Evolutionary conservation across 495 filamentous ascomycete genomes (phyloP).

Genomic region (Aspergillus sparsus): DNA sequence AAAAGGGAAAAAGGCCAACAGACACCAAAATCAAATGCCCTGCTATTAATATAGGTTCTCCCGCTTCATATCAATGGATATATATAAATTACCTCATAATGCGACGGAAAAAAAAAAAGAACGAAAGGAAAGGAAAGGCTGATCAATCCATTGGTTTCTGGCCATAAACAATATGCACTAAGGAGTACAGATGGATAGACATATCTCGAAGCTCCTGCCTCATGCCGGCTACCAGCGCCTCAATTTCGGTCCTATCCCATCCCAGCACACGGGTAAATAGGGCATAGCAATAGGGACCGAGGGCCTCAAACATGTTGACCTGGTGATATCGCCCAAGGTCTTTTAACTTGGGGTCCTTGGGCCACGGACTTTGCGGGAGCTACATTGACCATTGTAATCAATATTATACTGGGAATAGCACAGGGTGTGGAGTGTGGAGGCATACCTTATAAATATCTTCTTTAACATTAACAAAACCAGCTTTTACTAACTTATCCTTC

Average conservation of each 20-base stretch:
- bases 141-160: conserved; percentile 29
- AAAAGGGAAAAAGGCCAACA: no score
- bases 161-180: conserved; percentile 41
- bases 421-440: not conserved
- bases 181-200: conserved; percentile 48
- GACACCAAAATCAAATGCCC: no score
- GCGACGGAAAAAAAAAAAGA: not conserved
- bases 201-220: conserved; percentile 54
- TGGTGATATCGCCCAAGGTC: conserved; percentile 50
- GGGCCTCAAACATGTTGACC: conserved; percentile 49
- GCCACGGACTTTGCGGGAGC: conserved; percentile 52
- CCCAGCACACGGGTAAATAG: conserved; percentile 58
- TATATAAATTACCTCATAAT: not conserved
- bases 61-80: not conserved
- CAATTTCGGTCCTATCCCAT: conserved; percentile 52
- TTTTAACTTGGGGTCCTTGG: conserved; percentile 54
- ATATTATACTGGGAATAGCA: not conserved
- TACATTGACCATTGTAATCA: conserved; percentile 2
- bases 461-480: conserved; percentile 56
- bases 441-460: conserved; percentile 47
- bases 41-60: no score
- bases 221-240: conserved; percentile 54
- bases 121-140: not conserved
- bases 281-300: conserved; percentile 51
- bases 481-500: conserved; percentile 51